Evolutionary conservation across 306 rosid genomes (phyloP), one percentile per base, ranked within the genome.

Genomic region (Cucumis cinereus): DNA sequence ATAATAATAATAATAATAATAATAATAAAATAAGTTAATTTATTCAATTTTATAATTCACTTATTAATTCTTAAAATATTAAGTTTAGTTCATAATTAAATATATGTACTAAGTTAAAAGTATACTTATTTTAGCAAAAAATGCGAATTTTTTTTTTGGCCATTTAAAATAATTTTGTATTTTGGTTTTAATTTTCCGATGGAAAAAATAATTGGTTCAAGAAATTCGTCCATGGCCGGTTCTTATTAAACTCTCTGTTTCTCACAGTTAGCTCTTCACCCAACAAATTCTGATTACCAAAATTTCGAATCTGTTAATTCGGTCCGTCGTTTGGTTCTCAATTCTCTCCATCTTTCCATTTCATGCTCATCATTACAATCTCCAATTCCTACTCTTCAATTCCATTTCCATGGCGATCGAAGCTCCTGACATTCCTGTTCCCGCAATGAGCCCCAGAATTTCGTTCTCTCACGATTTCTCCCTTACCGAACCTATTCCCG

Each of bases 391-490:
- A 3, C 35, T 30, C 35, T 30, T 30, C 43, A 7, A n/a, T 28
- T 63, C 58, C 35, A 33, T 20, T 16, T 74, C 78, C 76, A 90
- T 92, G 94, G 92, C 81, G 4, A 74, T 89, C 54, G 94, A 92
- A 33, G 59, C 75, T 84, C 86, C 96, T 61, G 97, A 92, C 53
- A 85, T 83, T 77, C 73, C 86, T 62, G 79, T 73, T 28, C 73
- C 74, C 33, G 52, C 76, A 6, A 80, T 80, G 85, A 91, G 88
- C 79, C 98, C 97, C 3, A 85, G 98, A 67, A 85, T 93, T 79
- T 93, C 98, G 38, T 93, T 93, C 77, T 93, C 98, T 16, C 93
- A 88, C 75, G 95, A 88, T 54, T 89, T 93, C 59, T 77, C 83
- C 38, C 98, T 87, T 54, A 55, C 88, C 15, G 98, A 88, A 75